These are phyloP conservation scores for Toxoplasma gondii DNA, from an alignment of 169 alveolate species.

Conservation along the genomic window DNA sequence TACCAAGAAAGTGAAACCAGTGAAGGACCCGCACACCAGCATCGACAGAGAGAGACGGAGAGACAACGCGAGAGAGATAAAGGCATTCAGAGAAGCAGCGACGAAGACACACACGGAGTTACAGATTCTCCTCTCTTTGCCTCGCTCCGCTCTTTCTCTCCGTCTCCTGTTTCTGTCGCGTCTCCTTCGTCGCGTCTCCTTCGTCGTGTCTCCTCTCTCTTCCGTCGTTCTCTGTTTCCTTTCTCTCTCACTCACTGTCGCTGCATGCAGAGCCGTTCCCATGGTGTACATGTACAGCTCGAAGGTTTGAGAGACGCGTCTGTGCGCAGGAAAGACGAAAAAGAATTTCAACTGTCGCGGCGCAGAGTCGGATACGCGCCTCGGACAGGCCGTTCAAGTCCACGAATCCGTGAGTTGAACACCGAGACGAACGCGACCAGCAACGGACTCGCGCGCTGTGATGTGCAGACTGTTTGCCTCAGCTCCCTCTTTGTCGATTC, in stretches of 20 bases:
- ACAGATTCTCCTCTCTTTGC: too few relatives aligned
- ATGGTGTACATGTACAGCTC: constrained; percentile 37
- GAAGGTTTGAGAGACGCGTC: constrained; percentile 28
- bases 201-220: not conserved
- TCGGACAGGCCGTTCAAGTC: too few relatives aligned
- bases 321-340: not conserved
- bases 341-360: not conserved
- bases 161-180: not conserved
- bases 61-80: not conserved
- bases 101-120: too few relatives aligned
- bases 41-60: not conserved
- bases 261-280: constrained; percentile 54
- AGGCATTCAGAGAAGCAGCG: too few relatives aligned
- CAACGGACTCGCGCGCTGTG: too few relatives aligned
- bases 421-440: too few relatives aligned
- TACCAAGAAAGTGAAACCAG: not conserved
- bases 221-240: not conserved
- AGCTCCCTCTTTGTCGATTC: too few relatives aligned
- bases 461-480: too few relatives aligned
- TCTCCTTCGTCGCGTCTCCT: not conserved
- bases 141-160: not conserved
- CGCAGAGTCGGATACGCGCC: too few relatives aligned
- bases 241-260: not conserved
- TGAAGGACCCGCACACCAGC: not conserved
- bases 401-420: too few relatives aligned